Percentiles rank a stretch among this genome's conserved stretches.
Evolutionary conservation across 1,284 basidiomycete species (phyloP).

Genomic region (Phellinidium pouzarii): DNA sequence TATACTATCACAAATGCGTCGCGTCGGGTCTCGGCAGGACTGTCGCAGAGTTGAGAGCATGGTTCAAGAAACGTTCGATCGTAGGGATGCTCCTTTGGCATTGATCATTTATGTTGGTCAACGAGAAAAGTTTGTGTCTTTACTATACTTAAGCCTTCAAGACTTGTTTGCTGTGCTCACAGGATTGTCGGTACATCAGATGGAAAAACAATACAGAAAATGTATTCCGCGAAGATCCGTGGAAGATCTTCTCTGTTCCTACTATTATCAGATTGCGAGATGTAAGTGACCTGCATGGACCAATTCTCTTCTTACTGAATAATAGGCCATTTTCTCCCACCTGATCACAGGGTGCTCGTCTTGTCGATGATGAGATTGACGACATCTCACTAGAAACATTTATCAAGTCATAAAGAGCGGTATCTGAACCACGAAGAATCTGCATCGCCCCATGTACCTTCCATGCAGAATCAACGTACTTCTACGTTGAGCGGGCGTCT

Average conservation of each 20-base stretch:
- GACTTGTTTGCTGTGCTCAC: too few species aligned
- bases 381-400: conserved; percentile 4
- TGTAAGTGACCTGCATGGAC: conserved; percentile 31
- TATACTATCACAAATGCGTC: background rate
- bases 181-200: too few species aligned
- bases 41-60: conserved; percentile 60
- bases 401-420: conserved; percentile 14
- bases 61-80: conserved; percentile 51
- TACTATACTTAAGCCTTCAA: too few species aligned
- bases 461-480: background rate
- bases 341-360: conserved; percentile 38
- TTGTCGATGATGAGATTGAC: conserved; percentile 52
- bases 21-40: conserved; percentile 60
- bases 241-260: conserved; percentile 60
- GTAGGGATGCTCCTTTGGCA: conserved; percentile 48
- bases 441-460: background rate
- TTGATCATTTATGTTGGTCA: conserved; percentile 73
- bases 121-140: conserved; percentile 50
- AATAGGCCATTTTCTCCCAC: conserved; percentile 1
- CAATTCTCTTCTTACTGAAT: background rate
- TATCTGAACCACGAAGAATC: background rate
- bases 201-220: conserved; percentile 59
- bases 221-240: conserved; percentile 56
- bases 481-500: too few species aligned
- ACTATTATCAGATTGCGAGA: conserved; percentile 66